Conservation (phyloP, 2,329 filamentous ascomycete genomes). For the Fusarium devonianum region DNA sequence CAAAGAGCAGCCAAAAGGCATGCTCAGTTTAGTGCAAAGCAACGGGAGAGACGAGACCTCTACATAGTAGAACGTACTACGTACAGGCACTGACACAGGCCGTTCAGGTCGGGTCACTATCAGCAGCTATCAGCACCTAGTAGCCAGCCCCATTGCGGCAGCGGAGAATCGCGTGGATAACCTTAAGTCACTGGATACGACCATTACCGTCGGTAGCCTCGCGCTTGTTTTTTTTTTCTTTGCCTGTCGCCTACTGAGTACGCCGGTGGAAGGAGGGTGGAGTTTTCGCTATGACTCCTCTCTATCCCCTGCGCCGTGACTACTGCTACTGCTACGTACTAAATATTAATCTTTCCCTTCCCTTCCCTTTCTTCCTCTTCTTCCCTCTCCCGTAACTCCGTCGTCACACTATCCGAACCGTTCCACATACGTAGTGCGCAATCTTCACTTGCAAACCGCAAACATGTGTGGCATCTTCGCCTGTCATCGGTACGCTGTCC, state of each 20-base stretch:
- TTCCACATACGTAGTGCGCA: slow-evolving; percentile 22
- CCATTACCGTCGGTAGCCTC: slow-evolving; percentile 32
- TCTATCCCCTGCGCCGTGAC: slow-evolving; percentile 18
- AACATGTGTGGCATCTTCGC: slow-evolving; percentile 98
- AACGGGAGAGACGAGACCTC: too few relatives aligned
- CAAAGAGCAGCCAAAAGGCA: slow-evolving; percentile 8
- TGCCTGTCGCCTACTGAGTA: slow-evolving; percentile 8
- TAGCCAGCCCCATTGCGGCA: slow-evolving; percentile 15
- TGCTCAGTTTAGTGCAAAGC: too few relatives aligned
- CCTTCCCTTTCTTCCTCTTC: slow-evolving; percentile 17
- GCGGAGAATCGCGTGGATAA: slow-evolving; percentile 37
- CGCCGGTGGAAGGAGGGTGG: slow-evolving; percentile 33
- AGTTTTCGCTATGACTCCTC: slow-evolving; percentile 35
- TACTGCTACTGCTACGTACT: slow-evolving; percentile 7
- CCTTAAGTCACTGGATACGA: slow-evolving; percentile 24
- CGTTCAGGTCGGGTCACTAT: slow-evolving; percentile 8
- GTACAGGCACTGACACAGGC: too few relatives aligned
- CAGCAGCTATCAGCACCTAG: slow-evolving; percentile 14
- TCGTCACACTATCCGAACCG: slow-evolving; percentile 3
- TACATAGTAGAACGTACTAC: too few relatives aligned
- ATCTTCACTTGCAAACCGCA: slow-evolving; percentile 44
- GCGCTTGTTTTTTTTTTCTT: slow-evolving; percentile 29
- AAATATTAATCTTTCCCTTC: slow-evolving; percentile 35
- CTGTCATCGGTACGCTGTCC: slow-evolving; percentile 75
- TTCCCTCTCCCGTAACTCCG: slow-evolving; percentile 17